Conservation (phyloP, 2,329 filamentous ascomycete genomes). For the Cercospora janseana region DNA sequence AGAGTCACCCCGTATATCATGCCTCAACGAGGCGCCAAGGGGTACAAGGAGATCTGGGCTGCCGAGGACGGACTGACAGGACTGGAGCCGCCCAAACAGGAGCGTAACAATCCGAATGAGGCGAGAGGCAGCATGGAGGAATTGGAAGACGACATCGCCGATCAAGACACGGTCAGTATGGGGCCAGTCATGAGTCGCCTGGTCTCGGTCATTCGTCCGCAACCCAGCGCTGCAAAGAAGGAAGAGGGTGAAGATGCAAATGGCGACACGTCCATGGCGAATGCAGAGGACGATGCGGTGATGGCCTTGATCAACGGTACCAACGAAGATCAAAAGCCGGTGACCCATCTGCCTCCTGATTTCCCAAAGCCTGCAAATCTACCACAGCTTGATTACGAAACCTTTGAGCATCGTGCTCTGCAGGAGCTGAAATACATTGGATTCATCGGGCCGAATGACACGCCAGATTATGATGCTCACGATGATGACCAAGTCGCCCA, state of each 20-base stretch:
- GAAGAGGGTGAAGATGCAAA: conserved; percentile 50
- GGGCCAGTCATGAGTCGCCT: conserved; percentile 82
- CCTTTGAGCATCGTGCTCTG: conserved; percentile 86
- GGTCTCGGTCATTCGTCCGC: conserved; percentile 76
- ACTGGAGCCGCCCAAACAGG: conserved; percentile 65
- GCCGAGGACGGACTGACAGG: conserved; percentile 84
- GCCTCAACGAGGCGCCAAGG: conserved; percentile 76
- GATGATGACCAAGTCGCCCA: conserved; percentile 93
- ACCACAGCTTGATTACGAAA: conserved; percentile 71
- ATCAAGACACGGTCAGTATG: conserved; percentile 84
- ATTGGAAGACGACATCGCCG: conserved; percentile 79
- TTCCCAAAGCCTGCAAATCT: conserved; percentile 30
- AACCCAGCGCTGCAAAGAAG: conserved; percentile 51
- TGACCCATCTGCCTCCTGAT: conserved; percentile 66
- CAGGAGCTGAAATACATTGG: conserved; percentile 89
- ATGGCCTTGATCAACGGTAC: conserved; percentile 30
- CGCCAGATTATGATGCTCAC: conserved; percentile 81
- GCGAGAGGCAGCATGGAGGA: conserved; percentile 81
- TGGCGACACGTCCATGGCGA: conserved; percentile 45
- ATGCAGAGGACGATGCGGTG: conserved; percentile 46
- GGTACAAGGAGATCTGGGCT: conserved; percentile 89
- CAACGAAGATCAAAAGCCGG: conserved; percentile 53
- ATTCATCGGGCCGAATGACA: conserved; percentile 63
- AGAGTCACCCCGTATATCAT: conserved; percentile 79
- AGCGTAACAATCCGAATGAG: conserved; percentile 71